Evolutionary conservation across 495 filamentous ascomycete genomes (phyloP).

Genomic region (Penicillium flavigenum): DNA sequence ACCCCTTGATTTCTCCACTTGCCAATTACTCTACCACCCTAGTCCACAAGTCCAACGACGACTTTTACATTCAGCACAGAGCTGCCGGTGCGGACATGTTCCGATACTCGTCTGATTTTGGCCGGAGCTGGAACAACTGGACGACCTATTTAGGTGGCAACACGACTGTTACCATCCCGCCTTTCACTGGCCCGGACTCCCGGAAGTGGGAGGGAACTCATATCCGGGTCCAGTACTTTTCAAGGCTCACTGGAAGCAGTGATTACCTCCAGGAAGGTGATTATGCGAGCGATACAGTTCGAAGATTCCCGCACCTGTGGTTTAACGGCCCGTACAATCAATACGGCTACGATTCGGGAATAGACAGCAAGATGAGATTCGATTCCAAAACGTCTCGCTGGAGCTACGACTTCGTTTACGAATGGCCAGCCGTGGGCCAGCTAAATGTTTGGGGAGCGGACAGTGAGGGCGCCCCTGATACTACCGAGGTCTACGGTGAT

Average conservation of each 20-base stretch:
- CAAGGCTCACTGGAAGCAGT: conserved; percentile 56
- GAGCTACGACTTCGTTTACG: conserved; percentile 51
- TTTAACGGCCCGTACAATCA: conserved; percentile 61
- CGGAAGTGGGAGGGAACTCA: conserved; percentile 63
- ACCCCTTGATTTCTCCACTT: conserved; percentile 51
- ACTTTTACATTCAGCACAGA: conserved; percentile 50
- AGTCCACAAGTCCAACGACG: conserved; percentile 37
- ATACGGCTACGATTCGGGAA: conserved; percentile 62
- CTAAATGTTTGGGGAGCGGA: conserved; percentile 53
- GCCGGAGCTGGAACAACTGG: conserved; percentile 51
- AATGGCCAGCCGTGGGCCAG: conserved; percentile 50
- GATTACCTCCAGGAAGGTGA: conserved; percentile 60
- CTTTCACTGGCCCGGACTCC: conserved; percentile 51
- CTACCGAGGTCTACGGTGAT: conserved; percentile 49
- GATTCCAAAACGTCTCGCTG: conserved; percentile 45
- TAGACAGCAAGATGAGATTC: conserved; percentile 51
- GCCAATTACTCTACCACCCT: conserved; percentile 58
- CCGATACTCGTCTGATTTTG: conserved; percentile 58
- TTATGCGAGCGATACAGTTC: conserved; percentile 32
- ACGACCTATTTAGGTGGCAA: conserved; percentile 45
- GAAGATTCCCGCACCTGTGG: conserved; percentile 61
- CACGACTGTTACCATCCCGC: conserved; percentile 28
- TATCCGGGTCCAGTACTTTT: conserved; percentile 63
- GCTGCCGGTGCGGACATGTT: conserved; percentile 60
- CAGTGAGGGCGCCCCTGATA: conserved; percentile 46